Evolutionary conservation across 1,139 yeast species (phyloP).

Genomic region (Nadsonia starkeyi-henricii): DNA sequence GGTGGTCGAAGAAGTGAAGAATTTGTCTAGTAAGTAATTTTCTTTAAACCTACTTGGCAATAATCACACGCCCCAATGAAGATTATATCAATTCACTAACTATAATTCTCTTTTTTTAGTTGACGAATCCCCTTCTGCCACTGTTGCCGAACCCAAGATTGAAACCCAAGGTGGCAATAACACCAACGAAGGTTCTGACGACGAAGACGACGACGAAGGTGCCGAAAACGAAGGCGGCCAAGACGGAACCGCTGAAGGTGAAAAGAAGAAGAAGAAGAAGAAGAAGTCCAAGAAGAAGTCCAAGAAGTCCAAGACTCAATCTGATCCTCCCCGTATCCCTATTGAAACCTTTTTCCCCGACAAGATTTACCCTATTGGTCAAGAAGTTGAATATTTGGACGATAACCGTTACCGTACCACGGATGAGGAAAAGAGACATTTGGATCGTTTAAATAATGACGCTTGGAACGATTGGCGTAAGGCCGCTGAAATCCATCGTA

Average conservation of each 20-base stretch:
- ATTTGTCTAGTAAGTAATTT: background rate
- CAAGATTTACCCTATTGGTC: constrained; percentile 75
- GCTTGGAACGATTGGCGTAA: constrained; percentile 83
- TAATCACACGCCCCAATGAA: no score
- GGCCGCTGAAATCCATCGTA: constrained; percentile 90
- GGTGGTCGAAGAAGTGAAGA: constrained; percentile 7
- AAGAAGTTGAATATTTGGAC: constrained; percentile 37
- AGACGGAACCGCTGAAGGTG: constrained; percentile 15
- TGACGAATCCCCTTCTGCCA: background rate
- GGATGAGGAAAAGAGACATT: constrained; percentile 69
- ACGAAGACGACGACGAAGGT: constrained; percentile 13
- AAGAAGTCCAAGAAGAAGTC: constrained; percentile 31
- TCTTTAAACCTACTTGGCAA: no score
- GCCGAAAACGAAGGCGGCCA: constrained; percentile 11
- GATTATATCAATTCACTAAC: background rate
- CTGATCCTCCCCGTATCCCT: constrained; percentile 39
- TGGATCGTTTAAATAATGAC: constrained; percentile 52
- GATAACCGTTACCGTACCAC: constrained; percentile 67
- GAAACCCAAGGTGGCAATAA: background rate
- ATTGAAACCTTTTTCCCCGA: constrained; percentile 55
- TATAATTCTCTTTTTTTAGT: background rate
- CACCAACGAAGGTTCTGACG: constrained; percentile 2
- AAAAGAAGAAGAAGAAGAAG: constrained; percentile 35
- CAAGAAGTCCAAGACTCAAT: constrained; percentile 19
- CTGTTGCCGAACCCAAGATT: background rate